Evolutionary conservation across 2,329 filamentous ascomycete genomes (phyloP).

Genomic region (Bertia moriformis): DNA sequence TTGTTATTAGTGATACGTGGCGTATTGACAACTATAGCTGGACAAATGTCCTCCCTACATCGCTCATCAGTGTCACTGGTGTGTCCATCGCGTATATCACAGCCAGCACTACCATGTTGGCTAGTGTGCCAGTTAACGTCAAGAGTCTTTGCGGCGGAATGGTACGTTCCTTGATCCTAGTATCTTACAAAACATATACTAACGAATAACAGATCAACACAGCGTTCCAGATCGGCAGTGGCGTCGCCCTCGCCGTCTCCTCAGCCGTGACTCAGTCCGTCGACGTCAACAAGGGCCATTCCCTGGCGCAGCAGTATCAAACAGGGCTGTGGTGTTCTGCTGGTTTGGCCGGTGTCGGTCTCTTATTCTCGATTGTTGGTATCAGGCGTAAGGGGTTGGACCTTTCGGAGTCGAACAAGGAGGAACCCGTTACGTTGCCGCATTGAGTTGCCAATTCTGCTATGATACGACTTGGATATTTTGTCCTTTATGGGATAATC

Average conservation of each 20-base stretch:
- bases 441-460: too few relatives aligned
- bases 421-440: too few relatives aligned
- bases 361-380: constrained; percentile 5
- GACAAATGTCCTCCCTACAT: constrained; percentile 21
- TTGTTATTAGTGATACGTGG: constrained; percentile 6
- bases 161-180: not conserved
- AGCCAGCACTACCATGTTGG: constrained; percentile 22
- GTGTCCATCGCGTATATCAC: constrained; percentile 24
- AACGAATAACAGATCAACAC: constrained; percentile 18
- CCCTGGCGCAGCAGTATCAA: constrained; percentile 15
- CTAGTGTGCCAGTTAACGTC: constrained; percentile 21
- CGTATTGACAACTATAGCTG: too few relatives aligned
- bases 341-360: constrained; percentile 19
- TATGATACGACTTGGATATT: too few relatives aligned
- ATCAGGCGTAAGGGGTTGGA: not conserved
- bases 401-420: too few relatives aligned
- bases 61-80: constrained; percentile 20
- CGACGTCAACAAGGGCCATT: constrained; percentile 18
- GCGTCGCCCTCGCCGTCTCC: constrained; percentile 21
- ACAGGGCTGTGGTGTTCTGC: constrained; percentile 25
- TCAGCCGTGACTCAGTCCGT: constrained; percentile 20
- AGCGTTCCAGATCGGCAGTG: constrained; percentile 24
- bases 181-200: not conserved
- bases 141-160: constrained; percentile 23
- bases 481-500: too few relatives aligned